Evolutionary conservation across 78 protist genomes (phyloP).

Genomic region (Bigelowiella natans): DNA sequence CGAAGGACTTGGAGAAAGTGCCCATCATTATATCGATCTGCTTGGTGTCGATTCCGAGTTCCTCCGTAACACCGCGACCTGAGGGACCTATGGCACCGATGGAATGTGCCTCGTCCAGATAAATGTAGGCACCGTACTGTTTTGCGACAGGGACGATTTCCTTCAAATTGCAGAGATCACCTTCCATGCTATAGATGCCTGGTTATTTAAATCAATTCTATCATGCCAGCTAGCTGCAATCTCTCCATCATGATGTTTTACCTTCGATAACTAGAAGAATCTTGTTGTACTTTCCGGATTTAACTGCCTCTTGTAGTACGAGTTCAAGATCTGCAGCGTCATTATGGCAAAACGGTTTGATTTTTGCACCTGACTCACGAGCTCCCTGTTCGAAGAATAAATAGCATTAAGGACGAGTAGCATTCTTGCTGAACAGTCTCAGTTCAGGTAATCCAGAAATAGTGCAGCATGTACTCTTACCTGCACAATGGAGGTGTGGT

Average conservation of each 20-base stretch:
- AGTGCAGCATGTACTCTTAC: too few relatives aligned
- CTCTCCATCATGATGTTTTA: too few relatives aligned
- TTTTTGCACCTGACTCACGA: constrained; percentile 64
- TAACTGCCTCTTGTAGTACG: neutral
- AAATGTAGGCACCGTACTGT: constrained; percentile 50
- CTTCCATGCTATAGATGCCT: constrained; percentile 94
- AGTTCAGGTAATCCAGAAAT: too few relatives aligned
- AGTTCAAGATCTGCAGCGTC: neutral
- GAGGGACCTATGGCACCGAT: constrained; percentile 91
- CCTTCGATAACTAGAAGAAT: constrained; percentile 83
- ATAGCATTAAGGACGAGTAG: constrained; percentile 87
- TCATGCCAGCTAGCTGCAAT: neutral
- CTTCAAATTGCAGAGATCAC: constrained; percentile 63
- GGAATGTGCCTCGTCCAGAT: constrained; percentile 97
- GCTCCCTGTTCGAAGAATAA: constrained; percentile 68
- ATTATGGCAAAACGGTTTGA: constrained; percentile 85
- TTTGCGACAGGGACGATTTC: constrained; percentile 65
- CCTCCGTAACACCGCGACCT: constrained; percentile 90
- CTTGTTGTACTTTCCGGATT: constrained; percentile 67
- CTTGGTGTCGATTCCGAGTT: constrained; percentile 53
- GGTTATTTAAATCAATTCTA: neutral
- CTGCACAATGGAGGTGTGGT: neutral
- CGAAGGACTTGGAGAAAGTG: constrained; percentile 95
- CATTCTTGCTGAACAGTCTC: too few relatives aligned
- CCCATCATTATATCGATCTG: constrained; percentile 98